These are phyloP conservation scores for Neoboletus subvelutipes DNA, from an alignment of 768 basidiomycete genomes.

Conservation along the genomic window DNA sequence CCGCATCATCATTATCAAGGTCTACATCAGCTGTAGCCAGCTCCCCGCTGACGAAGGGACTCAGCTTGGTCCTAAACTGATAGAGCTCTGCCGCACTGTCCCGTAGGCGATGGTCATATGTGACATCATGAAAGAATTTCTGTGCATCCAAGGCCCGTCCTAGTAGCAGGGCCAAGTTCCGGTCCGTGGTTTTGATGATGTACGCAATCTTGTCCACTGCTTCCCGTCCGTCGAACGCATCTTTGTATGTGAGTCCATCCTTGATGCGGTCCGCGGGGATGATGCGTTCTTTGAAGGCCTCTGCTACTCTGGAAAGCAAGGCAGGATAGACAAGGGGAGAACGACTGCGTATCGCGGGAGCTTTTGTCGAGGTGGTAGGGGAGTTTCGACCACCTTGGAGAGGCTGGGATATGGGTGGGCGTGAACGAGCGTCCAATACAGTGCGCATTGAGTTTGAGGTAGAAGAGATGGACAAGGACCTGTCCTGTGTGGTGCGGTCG, in stretches of 20 bases:
- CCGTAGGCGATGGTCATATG: conserved; percentile 93
- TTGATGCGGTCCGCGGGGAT: conserved; percentile 77
- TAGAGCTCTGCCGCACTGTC: conserved; percentile 90
- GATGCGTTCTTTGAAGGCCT: conserved; percentile 87
- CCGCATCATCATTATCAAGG: conserved; percentile 37
- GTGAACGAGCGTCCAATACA: conserved; percentile 39
- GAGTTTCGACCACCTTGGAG: conserved; percentile 42
- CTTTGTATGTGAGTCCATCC: conserved; percentile 94
- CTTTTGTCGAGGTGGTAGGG: conserved; percentile 36
- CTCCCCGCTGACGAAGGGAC: conserved; percentile 83
- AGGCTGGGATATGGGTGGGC: conserved; percentile 33
- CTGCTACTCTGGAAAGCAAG: conserved; percentile 89
- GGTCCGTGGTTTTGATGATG: conserved; percentile 97
- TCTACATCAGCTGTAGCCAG: conserved; percentile 38
- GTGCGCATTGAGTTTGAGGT: conserved; percentile 51
- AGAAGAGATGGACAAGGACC: conserved; percentile 76
- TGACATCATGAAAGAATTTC: conserved; percentile 99
- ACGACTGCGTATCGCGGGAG: conserved; percentile 42
- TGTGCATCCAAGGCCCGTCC: conserved; percentile 95
- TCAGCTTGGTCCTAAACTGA: conserved; percentile 85
- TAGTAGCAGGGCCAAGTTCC: conserved; percentile 92
- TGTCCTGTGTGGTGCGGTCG: conserved; percentile 63
- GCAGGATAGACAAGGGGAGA: conserved; percentile 92
- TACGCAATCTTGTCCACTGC: conserved; percentile 97
- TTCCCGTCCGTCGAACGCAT: conserved; percentile 94